Evolutionary conservation across 768 basidiomycete species (phyloP), one percentile per base, ranked within the genome.

Genomic region (Phaffia australis): DNA sequence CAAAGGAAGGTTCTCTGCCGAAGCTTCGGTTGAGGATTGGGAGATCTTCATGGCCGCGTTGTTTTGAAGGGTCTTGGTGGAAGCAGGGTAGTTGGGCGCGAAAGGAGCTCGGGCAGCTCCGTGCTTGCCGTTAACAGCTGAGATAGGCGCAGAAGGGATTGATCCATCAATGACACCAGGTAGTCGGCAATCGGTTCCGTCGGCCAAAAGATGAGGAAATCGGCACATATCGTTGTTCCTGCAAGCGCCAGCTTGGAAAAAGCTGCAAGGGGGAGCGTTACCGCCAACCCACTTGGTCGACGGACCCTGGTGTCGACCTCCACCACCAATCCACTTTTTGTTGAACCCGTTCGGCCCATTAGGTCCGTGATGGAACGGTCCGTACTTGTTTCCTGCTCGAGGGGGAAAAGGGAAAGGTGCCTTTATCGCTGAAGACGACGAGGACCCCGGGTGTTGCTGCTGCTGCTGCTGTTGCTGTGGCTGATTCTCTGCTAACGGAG

Each of bases 171-270:
- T 72, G 21, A 77, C 73, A 48, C 76, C 76, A 15, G 76, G 76
- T 65, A 76, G 72, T 50, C 76, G 73, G 59, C 70, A 71, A 66
- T 77, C 76, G 60, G 71, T 73, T 30, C 76, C 76, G 56, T 76
- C 73, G 11, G 72, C 70, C 51, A 72, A 71, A 30, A 77, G 64
- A 63, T 77, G 76, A 56, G 76, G 76, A 71, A 77, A 77, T 51
- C 76, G 75, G 70, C 76, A 77, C 70, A 74, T 73, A 25, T 76
- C 74, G 16, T 73, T 74, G 56, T 67, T 67, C 55, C 66, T 48
- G 66, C 66, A 67, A 15, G 23, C 27, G 15, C 57, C 57, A 47
- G 32, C 63, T 23, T 30, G 54, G 55, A 63, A 63, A 23, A 56
- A 67, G 47, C 35, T 56, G 66, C 66, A 67, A 16, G 66, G 66